These are phyloP conservation scores for Sphaceloma murrayae DNA, from an alignment of 2,329 filamentous ascomycete species.

Conservation along the genomic window DNA sequence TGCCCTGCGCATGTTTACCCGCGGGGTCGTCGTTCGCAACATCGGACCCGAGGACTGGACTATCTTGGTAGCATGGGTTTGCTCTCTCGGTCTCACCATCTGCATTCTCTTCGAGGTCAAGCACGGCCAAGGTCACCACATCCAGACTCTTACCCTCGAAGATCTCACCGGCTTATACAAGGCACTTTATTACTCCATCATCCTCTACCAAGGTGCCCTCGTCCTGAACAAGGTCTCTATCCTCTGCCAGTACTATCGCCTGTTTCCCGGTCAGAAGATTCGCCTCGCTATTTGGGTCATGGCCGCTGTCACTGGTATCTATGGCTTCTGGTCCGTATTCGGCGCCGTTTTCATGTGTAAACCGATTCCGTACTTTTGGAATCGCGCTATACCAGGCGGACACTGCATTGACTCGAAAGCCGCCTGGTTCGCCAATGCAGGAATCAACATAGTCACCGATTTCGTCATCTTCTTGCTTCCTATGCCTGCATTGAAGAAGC, in stretches of 20 bases:
- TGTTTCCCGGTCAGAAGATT: slow-evolving; percentile 35
- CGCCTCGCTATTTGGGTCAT: slow-evolving; percentile 26
- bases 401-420: slow-evolving; percentile 33
- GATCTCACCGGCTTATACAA: slow-evolving; percentile 14
- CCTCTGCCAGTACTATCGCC: slow-evolving; percentile 40
- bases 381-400: slow-evolving; percentile 23
- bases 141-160: slow-evolving; percentile 6
- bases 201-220: slow-evolving; percentile 31
- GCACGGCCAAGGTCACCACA: slow-evolving; percentile 16
- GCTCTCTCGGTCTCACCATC: slow-evolving; percentile 16
- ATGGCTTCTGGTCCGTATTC: slow-evolving; percentile 28
- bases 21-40: slow-evolving; percentile 17
- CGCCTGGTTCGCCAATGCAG: slow-evolving; percentile 37
- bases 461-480: slow-evolving; percentile 29
- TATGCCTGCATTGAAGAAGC: slow-evolving; percentile 27
- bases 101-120: slow-evolving; percentile 18
- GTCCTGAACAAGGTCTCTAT: slow-evolving; percentile 38
- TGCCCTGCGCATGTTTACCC: slow-evolving; percentile 16
- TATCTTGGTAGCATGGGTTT: slow-evolving; percentile 14
- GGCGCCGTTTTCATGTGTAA: slow-evolving; percentile 35
- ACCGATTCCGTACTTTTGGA: slow-evolving; percentile 37
- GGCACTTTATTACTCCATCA: not conserved
- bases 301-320: slow-evolving; percentile 28
- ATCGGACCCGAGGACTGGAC: slow-evolving; percentile 18
- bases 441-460: slow-evolving; percentile 31